A percentile compares a stretch with the other conserved stretches of the same genome.
Evolutionary conservation across 148 eudicot genomes (phyloP).

Genomic region (Persicaria maculosa): DNA sequence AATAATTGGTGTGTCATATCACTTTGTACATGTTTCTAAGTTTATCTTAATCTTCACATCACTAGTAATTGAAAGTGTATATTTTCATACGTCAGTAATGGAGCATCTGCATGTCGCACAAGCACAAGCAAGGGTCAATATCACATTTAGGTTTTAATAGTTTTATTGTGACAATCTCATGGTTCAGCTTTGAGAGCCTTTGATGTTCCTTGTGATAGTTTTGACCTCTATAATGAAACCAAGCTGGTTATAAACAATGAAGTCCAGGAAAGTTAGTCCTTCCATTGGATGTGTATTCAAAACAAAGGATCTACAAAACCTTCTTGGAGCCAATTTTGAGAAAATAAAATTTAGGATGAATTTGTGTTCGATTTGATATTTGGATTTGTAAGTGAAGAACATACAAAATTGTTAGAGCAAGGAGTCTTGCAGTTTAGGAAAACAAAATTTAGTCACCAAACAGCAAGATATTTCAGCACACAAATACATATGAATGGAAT

Average conservation of each 20-base stretch:
- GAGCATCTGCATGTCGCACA: not conserved
- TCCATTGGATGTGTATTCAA: not conserved
- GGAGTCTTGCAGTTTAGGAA: not conserved
- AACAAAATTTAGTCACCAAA: not conserved
- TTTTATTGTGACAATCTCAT: not conserved
- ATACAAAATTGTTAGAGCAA: not conserved
- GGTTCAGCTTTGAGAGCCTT: not conserved
- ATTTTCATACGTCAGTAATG: not conserved
- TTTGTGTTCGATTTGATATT: not conserved
- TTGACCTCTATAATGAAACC: not conserved
- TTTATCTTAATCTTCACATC: not conserved
- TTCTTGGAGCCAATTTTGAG: not conserved
- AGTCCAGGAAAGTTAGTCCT: not conserved
- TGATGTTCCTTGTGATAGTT: not conserved
- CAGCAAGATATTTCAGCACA: not conserved
- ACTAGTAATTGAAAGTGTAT: not conserved
- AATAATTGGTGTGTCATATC: not conserved
- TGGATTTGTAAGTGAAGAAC: not conserved
- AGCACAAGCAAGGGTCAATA: not conserved
- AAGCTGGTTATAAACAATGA: not conserved
- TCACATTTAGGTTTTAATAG: no score
- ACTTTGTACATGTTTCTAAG: not conserved
- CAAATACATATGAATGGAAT: not conserved
- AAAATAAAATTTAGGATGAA: not conserved
- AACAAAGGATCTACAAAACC: not conserved